phyloP scores from a whole-genome alignment of 768 basidiomycete species.

The Suillus subluteus region DNA sequence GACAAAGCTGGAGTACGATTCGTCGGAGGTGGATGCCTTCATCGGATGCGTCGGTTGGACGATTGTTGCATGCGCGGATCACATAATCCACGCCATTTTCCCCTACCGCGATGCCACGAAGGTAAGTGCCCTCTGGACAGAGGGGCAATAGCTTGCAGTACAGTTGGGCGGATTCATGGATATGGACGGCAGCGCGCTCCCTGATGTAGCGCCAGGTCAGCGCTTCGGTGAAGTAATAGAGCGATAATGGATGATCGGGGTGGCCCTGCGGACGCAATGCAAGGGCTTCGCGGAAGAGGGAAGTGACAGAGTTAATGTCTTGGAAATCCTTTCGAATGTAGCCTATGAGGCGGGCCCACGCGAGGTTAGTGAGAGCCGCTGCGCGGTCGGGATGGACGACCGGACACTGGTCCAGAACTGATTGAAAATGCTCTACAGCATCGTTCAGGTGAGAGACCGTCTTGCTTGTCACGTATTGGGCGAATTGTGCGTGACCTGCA shows the following conservation, averaged over 20 bases:
- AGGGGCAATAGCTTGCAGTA: too few relatives aligned
- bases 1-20: not conserved
- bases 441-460: not conserved
- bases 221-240: not conserved
- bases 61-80: not conserved
- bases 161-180: too few relatives aligned
- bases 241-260: not conserved
- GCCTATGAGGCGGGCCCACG: not conserved
- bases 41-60: not conserved
- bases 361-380: not conserved
- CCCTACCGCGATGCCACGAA: not conserved
- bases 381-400: not conserved
- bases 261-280: not conserved
- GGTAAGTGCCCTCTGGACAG: not conserved
- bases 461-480: not conserved
- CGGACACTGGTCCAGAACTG: not conserved
- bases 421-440: too few relatives aligned
- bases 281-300: not conserved
- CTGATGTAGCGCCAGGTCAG: not conserved
- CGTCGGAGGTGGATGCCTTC: not conserved
- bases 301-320: not conserved
- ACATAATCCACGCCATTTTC: not conserved
- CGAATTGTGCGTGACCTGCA: not conserved
- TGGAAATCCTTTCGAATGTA: not conserved
- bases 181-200: not conserved